phyloP scores from a whole-genome alignment of 176 grass and related monocot species.

The Tuctoria greenei region DNA sequence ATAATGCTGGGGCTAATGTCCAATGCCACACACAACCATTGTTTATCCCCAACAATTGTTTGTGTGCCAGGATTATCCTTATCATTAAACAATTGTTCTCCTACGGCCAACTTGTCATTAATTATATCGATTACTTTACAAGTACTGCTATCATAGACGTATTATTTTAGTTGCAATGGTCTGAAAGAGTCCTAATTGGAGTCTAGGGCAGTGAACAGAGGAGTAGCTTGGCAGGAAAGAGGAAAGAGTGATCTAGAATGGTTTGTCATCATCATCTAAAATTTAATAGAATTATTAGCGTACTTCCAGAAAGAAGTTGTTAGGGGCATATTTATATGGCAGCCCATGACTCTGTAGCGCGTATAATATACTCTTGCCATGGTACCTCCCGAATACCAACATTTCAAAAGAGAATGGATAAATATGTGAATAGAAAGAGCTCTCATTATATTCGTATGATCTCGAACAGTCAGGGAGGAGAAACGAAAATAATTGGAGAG shows the following conservation, averaged over 20 bases:
- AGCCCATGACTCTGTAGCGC: background rate
- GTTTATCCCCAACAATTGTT: conserved; percentile 19
- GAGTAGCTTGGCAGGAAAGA: conserved; percentile 35
- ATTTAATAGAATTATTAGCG: background rate
- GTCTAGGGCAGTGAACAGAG: conserved; percentile 13
- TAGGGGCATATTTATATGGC: conserved; percentile 14
- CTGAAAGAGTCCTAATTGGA: conserved; percentile 33
- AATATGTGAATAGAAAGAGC: background rate
- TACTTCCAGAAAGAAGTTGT: conserved; percentile 25
- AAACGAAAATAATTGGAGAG: background rate
- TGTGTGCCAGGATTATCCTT: conserved; percentile 39
- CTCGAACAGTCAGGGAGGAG: background rate
- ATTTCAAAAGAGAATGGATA: conserved; percentile 15
- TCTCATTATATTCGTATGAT: background rate
- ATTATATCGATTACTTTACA: conserved; percentile 39
- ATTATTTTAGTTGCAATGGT: conserved; percentile 30
- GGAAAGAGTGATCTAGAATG: conserved; percentile 31
- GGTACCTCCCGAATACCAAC: conserved; percentile 38
- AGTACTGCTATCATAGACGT: conserved; percentile 44
- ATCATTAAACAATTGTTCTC: conserved; percentile 39
- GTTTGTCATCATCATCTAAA: conserved; percentile 30
- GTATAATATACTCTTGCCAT: conserved; percentile 17
- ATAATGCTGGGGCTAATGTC: conserved; percentile 29
- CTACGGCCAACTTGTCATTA: conserved; percentile 33
- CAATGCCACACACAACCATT: conserved; percentile 31